A percentile compares a stretch with the other conserved stretches of the same genome.
These are phyloP conservation scores for Heterobasidion irregulare DNA, from an alignment of 1,284 basidiomycete genomes.

Conservation along the genomic window DNA sequence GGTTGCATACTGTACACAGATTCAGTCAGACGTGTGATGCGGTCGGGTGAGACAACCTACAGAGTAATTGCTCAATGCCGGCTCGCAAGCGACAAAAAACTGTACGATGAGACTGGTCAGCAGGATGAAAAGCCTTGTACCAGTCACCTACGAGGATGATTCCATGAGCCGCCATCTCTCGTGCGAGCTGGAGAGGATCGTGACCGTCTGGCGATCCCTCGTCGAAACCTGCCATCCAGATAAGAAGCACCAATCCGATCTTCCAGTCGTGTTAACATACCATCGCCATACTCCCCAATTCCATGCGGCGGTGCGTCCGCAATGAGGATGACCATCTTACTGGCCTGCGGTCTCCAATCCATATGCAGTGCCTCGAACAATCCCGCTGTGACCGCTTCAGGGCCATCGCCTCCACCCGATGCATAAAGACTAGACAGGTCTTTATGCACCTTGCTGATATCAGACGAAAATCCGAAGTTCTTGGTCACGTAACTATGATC, in stretches of 20 bases:
- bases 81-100: conserved; percentile 99
- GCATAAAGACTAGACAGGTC: conserved; percentile 84
- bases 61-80: conserved; percentile 89
- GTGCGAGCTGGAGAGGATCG: conserved; percentile 85
- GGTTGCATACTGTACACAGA: conserved; percentile 64
- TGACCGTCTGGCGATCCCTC: conserved; percentile 88
- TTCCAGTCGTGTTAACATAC: conserved; percentile 29
- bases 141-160: conserved; percentile 70
- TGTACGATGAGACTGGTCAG: conserved; percentile 21
- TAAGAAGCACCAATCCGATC: conserved; percentile 7
- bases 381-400: conserved; percentile 95
- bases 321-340: conserved; percentile 93
- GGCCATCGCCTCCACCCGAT: conserved; percentile 94
- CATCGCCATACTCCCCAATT: conserved; percentile 88
- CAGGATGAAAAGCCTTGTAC: background rate
- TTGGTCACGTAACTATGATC: conserved; percentile 91
- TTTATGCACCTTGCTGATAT: conserved; percentile 82
- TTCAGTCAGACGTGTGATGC: conserved; percentile 15
- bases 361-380: conserved; percentile 81
- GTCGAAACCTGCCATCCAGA: conserved; percentile 60
- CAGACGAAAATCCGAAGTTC: conserved; percentile 91
- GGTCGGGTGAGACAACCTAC: conserved; percentile 35
- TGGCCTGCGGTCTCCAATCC: conserved; percentile 87
- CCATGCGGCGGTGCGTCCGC: conserved; percentile 98
- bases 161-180: conserved; percentile 84